Evolutionary conservation across 768 basidiomycete genomes (phyloP).

Genomic region (Lactifluus piperatus): DNA sequence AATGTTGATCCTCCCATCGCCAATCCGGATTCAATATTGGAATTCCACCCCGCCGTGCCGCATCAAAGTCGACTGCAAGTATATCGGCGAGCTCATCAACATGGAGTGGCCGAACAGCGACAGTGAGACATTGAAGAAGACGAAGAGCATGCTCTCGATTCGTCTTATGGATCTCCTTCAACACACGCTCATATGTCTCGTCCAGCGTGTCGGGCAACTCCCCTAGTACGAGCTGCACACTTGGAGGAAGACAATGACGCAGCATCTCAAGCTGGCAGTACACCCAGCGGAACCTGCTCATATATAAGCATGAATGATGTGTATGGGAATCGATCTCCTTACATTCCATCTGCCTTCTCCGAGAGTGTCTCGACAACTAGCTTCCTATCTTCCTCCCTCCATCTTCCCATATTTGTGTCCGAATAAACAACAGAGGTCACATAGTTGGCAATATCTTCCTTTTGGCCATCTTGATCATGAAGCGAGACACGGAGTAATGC

Average conservation of each 20-base stretch:
- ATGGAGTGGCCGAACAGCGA: not conserved
- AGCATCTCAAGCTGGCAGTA: not conserved
- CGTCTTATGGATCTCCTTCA: not conserved
- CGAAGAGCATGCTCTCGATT: not conserved
- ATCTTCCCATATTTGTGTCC: not conserved
- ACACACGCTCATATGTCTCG: not conserved
- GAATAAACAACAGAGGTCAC: not conserved
- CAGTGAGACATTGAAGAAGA: not conserved
- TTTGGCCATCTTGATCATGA: not conserved
- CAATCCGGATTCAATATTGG: not conserved
- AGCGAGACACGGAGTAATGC: not conserved
- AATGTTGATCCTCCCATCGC: too few species aligned
- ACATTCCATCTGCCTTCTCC: constrained; percentile 1
- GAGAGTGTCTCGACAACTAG: not conserved
- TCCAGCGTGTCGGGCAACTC: not conserved
- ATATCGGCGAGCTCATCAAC: not conserved
- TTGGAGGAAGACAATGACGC: not conserved
- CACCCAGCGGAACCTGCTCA: not conserved
- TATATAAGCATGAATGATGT: not conserved
- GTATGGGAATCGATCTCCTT: not conserved
- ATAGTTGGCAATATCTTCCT: not conserved
- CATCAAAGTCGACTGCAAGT: constrained; percentile 6
- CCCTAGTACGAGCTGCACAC: not conserved
- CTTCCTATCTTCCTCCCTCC: constrained; percentile 3
- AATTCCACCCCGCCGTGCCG: not conserved